Conservation (phyloP, 2,329 filamentous ascomycete genomes). For the Trichoderma guizhouense region DNA sequence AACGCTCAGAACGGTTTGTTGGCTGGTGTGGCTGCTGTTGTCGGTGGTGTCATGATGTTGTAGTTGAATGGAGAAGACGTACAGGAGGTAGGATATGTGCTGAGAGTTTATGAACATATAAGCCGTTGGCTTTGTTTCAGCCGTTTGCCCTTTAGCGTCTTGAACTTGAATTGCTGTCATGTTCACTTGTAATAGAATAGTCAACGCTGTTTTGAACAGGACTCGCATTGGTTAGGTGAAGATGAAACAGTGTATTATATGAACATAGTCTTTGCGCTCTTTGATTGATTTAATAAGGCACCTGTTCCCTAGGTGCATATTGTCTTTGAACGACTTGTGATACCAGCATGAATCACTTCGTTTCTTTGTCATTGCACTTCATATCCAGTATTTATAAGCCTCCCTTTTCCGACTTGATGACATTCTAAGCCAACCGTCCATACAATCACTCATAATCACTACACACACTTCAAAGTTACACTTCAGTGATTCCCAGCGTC, state of each 20-base stretch:
- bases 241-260: background rate
- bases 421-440: background rate
- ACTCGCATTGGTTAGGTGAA: background rate
- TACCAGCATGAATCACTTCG: background rate
- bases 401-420: background rate
- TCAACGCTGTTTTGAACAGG: background rate
- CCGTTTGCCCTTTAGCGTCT: background rate
- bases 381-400: background rate
- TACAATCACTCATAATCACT: background rate
- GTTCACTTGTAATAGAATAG: background rate
- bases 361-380: background rate
- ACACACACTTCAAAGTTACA: background rate
- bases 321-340: background rate
- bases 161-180: background rate
- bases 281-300: background rate
- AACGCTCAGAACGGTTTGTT: constrained; percentile 35
- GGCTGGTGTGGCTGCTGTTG: constrained; percentile 34
- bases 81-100: background rate
- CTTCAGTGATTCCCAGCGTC: background rate
- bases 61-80: constrained; percentile 21
- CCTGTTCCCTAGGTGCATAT: background rate
- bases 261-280: too few relatives aligned
- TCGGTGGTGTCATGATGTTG: constrained; percentile 36
- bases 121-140: background rate
- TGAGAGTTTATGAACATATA: background rate